Evolutionary conservation across 78 protist species (phyloP).

Genomic region (Dictyostelium citrinum): DNA sequence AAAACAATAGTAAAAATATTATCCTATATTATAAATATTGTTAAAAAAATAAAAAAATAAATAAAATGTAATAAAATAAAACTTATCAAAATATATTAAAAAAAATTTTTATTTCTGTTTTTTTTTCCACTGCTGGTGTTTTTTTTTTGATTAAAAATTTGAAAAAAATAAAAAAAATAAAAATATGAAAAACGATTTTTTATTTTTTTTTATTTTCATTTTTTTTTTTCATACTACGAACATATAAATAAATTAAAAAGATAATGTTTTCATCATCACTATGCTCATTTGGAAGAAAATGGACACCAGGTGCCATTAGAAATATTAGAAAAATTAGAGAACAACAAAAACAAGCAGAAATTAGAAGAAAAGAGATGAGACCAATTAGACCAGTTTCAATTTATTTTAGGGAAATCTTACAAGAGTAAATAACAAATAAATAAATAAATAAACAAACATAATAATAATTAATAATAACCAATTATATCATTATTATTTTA

Average conservation of each 20-base stretch:
- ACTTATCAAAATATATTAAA: not conserved
- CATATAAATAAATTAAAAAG: not conserved
- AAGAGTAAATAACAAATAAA: not conserved
- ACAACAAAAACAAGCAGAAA: slow-evolving; percentile 51
- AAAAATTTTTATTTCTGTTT: not conserved
- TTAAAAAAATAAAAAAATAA: not conserved
- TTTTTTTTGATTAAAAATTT: not conserved
- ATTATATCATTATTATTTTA: too few relatives aligned
- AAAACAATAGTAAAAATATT: not conserved
- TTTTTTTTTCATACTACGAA: not conserved
- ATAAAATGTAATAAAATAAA: not conserved
- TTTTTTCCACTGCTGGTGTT: not conserved
- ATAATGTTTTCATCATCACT: slow-evolving; percentile 9
- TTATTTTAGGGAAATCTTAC: slow-evolving; percentile 24
- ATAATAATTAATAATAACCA: too few relatives aligned
- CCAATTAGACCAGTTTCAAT: slow-evolving; percentile 51
- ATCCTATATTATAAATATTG: not conserved
- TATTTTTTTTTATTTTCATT: not conserved
- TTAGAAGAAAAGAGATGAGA: slow-evolving; percentile 31
- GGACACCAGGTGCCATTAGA: slow-evolving; percentile 47
- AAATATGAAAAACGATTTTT: not conserved
- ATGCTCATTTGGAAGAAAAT: not conserved
- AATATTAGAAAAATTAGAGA: slow-evolving; percentile 55
- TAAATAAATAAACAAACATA: too few relatives aligned
- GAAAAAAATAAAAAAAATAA: not conserved